Evolutionary conservation across 257 asterid species (phyloP).

Genomic region (Solanum neorickii): DNA sequence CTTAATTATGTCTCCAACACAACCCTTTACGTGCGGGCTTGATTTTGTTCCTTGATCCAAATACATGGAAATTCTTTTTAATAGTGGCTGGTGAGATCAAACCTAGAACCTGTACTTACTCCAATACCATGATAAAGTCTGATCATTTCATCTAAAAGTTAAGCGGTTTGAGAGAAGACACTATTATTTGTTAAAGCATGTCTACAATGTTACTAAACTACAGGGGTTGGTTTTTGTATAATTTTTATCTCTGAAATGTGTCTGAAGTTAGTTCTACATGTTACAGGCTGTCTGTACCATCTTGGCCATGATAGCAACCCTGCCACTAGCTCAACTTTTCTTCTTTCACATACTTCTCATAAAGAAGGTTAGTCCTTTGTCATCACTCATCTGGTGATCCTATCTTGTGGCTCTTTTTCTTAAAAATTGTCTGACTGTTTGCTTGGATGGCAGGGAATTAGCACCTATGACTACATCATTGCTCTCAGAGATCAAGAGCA

Average conservation of each 20-base stretch:
- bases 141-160: background rate
- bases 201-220: background rate
- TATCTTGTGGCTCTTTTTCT: background rate
- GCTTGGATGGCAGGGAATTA: constrained; percentile 58
- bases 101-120: background rate
- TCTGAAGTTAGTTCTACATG: background rate
- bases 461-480: constrained; percentile 95
- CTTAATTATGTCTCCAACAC: background rate
- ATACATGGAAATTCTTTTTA: background rate
- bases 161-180: background rate
- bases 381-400: background rate
- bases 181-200: background rate
- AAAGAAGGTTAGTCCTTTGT: constrained; percentile 49
- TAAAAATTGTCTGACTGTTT: background rate
- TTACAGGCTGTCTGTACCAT: constrained; percentile 85
- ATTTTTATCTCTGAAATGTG: background rate
- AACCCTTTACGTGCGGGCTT: background rate
- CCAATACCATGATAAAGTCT: background rate
- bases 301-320: constrained; percentile 95
- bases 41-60: background rate
- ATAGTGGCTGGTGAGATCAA: background rate
- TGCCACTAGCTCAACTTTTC: constrained; percentile 93
- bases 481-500: constrained; percentile 97
- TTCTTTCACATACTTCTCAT: constrained; percentile 96
- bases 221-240: background rate